Conservation (phyloP, 2,329 filamentous ascomycete species). For the Cladosporium sp. region DNA sequence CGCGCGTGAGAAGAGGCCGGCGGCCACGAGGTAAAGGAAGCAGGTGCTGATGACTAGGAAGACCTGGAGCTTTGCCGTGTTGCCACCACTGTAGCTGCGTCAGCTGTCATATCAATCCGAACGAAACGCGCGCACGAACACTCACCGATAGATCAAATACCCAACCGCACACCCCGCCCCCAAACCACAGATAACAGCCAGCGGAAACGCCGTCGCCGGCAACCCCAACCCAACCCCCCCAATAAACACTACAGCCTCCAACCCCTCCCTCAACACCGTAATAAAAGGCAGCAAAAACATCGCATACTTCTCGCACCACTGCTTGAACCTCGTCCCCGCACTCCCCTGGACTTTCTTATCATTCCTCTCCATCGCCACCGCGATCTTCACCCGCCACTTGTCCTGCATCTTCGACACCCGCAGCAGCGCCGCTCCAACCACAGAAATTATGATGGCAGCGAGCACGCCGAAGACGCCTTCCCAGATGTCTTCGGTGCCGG, state of each 20-base stretch:
- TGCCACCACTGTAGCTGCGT: conserved; percentile 53
- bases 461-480: conserved; percentile 69
- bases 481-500: conserved; percentile 71
- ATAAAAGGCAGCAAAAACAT: conserved; percentile 87
- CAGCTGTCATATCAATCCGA: conserved; percentile 17
- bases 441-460: conserved; percentile 74
- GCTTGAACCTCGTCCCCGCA: conserved; percentile 54
- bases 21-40: conserved; percentile 79
- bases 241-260: conserved; percentile 84
- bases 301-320: conserved; percentile 72
- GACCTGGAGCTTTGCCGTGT: conserved; percentile 65
- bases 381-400: conserved; percentile 84
- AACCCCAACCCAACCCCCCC: conserved; percentile 77
- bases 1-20: conserved; percentile 69
- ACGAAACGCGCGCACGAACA: conserved; percentile 14
- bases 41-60: conserved; percentile 83
- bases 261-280: conserved; percentile 81
- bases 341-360: conserved; percentile 41
- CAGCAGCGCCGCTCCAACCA: conserved; percentile 78
- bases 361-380: conserved; percentile 64
- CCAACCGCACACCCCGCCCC: conserved; percentile 67
- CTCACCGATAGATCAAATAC: conserved; percentile 75
- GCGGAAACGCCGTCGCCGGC: conserved; percentile 73
- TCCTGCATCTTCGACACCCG: conserved; percentile 80
- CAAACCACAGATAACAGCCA: conserved; percentile 73